phyloP scores from a whole-genome alignment of 2,329 filamentous ascomycete species.

The Purpureocillium takamizusanense region DNA sequence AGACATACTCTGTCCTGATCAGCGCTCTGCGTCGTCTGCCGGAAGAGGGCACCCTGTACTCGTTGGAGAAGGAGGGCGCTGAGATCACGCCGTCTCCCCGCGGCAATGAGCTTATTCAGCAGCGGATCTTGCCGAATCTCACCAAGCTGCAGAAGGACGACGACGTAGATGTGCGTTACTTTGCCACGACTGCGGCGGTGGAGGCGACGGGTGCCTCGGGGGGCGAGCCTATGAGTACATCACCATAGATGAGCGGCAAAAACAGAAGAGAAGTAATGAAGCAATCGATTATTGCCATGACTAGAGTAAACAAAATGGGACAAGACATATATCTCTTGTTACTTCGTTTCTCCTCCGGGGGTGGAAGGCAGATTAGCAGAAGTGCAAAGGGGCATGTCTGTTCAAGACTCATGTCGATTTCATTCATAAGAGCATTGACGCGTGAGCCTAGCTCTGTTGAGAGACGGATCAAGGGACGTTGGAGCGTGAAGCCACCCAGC shows the following conservation, averaged over 20 bases:
- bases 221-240: slow-evolving; percentile 56
- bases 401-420: too few species aligned
- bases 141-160: slow-evolving; percentile 96
- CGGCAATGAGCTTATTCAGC: slow-evolving; percentile 72
- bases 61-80: slow-evolving; percentile 69
- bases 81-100: slow-evolving; percentile 56
- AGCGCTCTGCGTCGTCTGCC: slow-evolving; percentile 87
- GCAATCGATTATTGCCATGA: slow-evolving; percentile 25
- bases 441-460: too few species aligned
- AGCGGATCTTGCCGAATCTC: slow-evolving; percentile 79
- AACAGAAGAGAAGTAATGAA: slow-evolving; percentile 33
- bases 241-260: slow-evolving; percentile 42
- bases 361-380: too few species aligned
- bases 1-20: slow-evolving; percentile 88
- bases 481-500: too few species aligned
- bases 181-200: slow-evolving; percentile 81
- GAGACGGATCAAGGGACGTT: too few species aligned
- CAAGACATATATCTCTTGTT: not conserved
- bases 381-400: too few species aligned
- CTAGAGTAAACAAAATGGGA: slow-evolving; percentile 1
- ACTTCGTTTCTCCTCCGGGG: too few species aligned
- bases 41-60: slow-evolving; percentile 75
- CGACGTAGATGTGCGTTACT: slow-evolving; percentile 96
- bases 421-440: too few species aligned
- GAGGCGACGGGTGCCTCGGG: slow-evolving; percentile 37